Conservation (phyloP, 345 rosid species). For the Pistacia atlantica region DNA sequence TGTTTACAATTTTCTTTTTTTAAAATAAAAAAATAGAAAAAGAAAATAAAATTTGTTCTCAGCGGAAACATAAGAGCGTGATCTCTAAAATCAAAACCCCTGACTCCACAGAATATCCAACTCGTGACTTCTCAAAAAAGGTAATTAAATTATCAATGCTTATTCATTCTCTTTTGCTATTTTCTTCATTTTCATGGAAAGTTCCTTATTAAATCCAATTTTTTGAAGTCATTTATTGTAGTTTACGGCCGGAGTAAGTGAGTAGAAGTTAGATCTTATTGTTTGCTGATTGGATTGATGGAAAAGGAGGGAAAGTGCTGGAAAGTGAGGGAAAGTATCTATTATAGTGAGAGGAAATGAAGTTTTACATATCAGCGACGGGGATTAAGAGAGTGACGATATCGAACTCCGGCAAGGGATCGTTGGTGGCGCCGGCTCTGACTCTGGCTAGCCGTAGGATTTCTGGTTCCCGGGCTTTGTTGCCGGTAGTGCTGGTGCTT, state of each 20-base stretch:
- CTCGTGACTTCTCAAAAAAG: slow-evolving; percentile 4
- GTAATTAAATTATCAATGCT: neutral
- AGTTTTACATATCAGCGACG: slow-evolving; percentile 66
- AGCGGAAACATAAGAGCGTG: slow-evolving; percentile 2
- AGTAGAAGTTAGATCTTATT: slow-evolving; percentile 16
- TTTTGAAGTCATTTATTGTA: neutral
- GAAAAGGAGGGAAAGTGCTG: slow-evolving; percentile 29
- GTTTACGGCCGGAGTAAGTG: slow-evolving; percentile 3
- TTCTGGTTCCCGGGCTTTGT: slow-evolving; percentile 43
- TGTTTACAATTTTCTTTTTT: neutral
- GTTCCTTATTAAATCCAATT: neutral
- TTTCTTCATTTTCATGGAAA: neutral
- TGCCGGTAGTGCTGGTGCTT: slow-evolving; percentile 55
- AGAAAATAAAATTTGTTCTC: neutral
- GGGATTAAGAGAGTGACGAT: slow-evolving; percentile 70
- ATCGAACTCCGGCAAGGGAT: slow-evolving; percentile 48
- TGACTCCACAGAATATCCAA: slow-evolving; percentile 4
- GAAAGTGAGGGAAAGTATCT: slow-evolving; percentile 7
- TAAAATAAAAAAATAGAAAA: neutral
- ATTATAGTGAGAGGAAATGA: slow-evolving; percentile 38
- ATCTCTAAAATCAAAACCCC: slow-evolving; percentile 8
- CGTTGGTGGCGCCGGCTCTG: slow-evolving; percentile 34
- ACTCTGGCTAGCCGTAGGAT: slow-evolving; percentile 52
- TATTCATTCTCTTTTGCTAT: neutral
- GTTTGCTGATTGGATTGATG: slow-evolving; percentile 31